These are phyloP conservation scores for Spinacia oleracea DNA, from an alignment of 179 eudicot species.

Conservation along the genomic window DNA sequence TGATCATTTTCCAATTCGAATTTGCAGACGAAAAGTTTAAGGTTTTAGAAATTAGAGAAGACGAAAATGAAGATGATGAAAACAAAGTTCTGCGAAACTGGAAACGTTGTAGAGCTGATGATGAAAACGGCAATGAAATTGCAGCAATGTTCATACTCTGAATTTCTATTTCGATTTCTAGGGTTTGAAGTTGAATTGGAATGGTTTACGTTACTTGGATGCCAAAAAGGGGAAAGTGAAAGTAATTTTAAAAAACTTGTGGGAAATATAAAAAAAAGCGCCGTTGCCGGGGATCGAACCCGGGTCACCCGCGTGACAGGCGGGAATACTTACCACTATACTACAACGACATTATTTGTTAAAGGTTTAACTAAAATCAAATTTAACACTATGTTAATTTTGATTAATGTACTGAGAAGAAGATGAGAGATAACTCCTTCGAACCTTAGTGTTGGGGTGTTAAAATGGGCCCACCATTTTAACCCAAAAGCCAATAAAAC, in stretches of 20 bases:
- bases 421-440: too few species aligned
- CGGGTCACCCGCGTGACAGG: slow-evolving; percentile 99
- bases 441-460: too few species aligned
- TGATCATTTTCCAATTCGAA: slow-evolving; percentile 14
- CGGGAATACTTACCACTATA: slow-evolving; percentile 99
- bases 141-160: neutral
- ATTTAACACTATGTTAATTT: too few species aligned
- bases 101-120: neutral
- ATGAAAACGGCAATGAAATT: slow-evolving; percentile 2
- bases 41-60: neutral
- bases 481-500: too few species aligned
- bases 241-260: too few species aligned
- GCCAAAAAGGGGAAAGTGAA: neutral
- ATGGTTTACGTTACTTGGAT: neutral
- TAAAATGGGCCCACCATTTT: too few species aligned
- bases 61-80: neutral
- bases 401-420: too few species aligned
- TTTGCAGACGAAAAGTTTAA: neutral
- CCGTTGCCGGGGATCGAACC: slow-evolving; percentile 99
- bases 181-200: neutral
- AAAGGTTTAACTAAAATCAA: too few species aligned
- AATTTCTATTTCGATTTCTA: neutral
- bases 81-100: slow-evolving; percentile 3
- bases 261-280: slow-evolving; percentile 14
- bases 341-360: slow-evolving; percentile 65